Percentiles rank a stretch among this genome's conserved stretches.
phyloP scores from a whole-genome alignment of 306 rosid genomes.

The Quercus parvula region DNA sequence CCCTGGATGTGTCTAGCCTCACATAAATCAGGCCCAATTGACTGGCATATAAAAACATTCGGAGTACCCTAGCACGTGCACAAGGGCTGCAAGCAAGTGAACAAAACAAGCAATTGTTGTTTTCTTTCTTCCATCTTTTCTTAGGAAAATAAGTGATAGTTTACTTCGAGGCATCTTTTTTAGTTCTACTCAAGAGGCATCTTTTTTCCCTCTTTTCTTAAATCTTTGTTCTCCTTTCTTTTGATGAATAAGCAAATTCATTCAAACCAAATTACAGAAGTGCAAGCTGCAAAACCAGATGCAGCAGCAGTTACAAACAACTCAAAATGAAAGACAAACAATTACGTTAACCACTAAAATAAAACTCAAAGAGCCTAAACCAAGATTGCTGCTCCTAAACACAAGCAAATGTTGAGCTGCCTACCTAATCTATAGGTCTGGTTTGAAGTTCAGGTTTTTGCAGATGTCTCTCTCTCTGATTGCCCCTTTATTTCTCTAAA shows the following conservation, averaged over 20 bases:
- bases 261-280: not conserved
- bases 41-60: not conserved
- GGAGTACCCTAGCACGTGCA: not conserved
- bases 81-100: not conserved
- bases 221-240: not conserved
- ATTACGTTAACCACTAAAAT: not conserved
- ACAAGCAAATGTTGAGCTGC: not conserved
- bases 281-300: not conserved
- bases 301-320: not conserved
- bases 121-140: too few species aligned
- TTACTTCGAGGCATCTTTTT: too few species aligned
- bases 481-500: not conserved
- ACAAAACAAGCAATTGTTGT: not conserved
- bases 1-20: not conserved
- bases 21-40: not conserved
- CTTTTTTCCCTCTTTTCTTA: not conserved
- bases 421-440: not conserved
- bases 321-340: not conserved
- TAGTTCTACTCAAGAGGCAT: too few species aligned
- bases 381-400: not conserved
- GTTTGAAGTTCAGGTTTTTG: not conserved
- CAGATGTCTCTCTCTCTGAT: not conserved
- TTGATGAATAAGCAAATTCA: not conserved
- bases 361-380: not conserved
- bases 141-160: too few species aligned